Conservation (phyloP, 2,329 filamentous ascomycete genomes). For the Pseudopithomyces chartarum region DNA sequence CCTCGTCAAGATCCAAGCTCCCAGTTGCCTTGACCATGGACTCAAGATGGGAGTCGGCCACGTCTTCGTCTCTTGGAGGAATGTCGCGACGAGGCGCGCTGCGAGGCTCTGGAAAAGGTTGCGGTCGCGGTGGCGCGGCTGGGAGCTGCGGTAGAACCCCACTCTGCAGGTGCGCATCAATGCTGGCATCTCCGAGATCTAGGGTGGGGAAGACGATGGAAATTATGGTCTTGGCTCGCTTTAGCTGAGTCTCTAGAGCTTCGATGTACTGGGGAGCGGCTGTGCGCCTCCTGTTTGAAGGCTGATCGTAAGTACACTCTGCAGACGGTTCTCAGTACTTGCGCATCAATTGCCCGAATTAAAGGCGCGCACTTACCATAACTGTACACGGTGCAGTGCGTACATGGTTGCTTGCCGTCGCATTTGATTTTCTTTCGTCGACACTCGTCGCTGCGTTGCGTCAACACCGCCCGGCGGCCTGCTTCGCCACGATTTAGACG, state of each 20-base stretch:
- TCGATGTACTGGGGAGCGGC: slow-evolving; percentile 93
- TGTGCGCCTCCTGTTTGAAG: slow-evolving; percentile 87
- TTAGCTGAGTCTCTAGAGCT: slow-evolving; percentile 79
- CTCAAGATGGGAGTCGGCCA: slow-evolving; percentile 71
- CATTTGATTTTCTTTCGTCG: slow-evolving; percentile 60
- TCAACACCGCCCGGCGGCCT: slow-evolving; percentile 5
- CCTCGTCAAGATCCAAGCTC: slow-evolving; percentile 87
- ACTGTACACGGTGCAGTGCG: slow-evolving; percentile 96
- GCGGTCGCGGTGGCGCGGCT: slow-evolving; percentile 24
- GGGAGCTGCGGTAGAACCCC: slow-evolving; percentile 57
- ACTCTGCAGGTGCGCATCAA: slow-evolving; percentile 77
- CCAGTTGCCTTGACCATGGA: slow-evolving; percentile 96
- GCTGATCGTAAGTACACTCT: slow-evolving; percentile 97
- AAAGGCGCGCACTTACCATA: slow-evolving; percentile 68
- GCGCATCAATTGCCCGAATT: not conserved
- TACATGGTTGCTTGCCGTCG: slow-evolving; percentile 63
- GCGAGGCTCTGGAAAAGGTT: slow-evolving; percentile 26
- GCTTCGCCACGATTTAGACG: not conserved
- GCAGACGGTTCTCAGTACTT: slow-evolving; percentile 19
- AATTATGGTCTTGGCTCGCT: slow-evolving; percentile 80
- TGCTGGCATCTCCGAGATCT: slow-evolving; percentile 81
- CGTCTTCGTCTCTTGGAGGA: slow-evolving; percentile 26
- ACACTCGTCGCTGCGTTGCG: slow-evolving; percentile 36
- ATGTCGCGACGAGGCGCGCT: slow-evolving; percentile 24
- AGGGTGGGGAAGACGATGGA: slow-evolving; percentile 81